phyloP scores from a whole-genome alignment of 345 rosid genomes.

The Mangifera indica region DNA sequence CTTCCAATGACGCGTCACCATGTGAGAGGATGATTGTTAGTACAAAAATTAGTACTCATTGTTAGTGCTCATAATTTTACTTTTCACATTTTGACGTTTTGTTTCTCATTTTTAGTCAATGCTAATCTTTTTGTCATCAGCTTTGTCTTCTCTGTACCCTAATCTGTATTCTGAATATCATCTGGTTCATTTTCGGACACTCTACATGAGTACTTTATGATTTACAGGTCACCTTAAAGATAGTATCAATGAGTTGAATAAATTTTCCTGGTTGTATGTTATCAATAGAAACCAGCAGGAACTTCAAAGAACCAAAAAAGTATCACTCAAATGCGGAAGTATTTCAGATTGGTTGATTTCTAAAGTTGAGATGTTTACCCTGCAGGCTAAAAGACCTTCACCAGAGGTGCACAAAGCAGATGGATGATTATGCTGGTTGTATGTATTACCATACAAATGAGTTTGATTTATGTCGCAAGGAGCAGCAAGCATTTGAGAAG shows the following conservation, averaged over 20 bases:
- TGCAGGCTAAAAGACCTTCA: constrained; percentile 92
- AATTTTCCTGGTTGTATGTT: not conserved
- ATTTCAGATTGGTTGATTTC: not conserved
- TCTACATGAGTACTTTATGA: not conserved
- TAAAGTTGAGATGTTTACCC: constrained; percentile 12
- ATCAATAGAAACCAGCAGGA: not conserved
- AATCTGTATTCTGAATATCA: not conserved
- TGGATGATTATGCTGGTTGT: constrained; percentile 93
- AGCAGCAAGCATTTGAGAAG: constrained; percentile 95
- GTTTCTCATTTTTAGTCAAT: not conserved
- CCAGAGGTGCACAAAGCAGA: constrained; percentile 79
- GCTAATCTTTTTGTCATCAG: not conserved
- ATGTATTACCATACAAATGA: constrained; percentile 96
- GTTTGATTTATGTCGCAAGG: constrained; percentile 94
- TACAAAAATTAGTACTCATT: too few relatives aligned
- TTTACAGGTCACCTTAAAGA: not conserved
- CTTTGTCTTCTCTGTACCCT: not conserved
- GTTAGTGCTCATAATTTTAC: too few relatives aligned
- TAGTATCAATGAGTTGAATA: not conserved
- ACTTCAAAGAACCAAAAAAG: too few relatives aligned
- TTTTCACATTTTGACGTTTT: not conserved
- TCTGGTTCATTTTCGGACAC: not conserved
- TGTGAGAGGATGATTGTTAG: too few relatives aligned
- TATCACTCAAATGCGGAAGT: not conserved
- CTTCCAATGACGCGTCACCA: too few relatives aligned